Evolutionary conservation across 345 rosid genomes (phyloP).

Genomic region (Bruguiera sexangula): DNA sequence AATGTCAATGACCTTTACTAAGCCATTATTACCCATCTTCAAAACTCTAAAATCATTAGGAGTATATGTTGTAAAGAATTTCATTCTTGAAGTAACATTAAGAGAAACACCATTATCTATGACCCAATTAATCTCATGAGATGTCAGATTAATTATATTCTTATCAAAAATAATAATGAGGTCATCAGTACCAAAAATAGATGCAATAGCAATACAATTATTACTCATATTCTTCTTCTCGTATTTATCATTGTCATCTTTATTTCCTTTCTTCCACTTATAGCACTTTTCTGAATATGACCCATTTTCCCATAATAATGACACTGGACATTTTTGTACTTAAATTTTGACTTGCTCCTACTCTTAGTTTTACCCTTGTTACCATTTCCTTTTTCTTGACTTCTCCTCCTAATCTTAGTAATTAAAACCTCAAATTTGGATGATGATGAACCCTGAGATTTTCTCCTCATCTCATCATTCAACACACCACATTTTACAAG

Average conservation of each 20-base stretch:
- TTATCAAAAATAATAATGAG: not conserved
- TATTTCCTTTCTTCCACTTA: not conserved
- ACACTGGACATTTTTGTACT: not conserved
- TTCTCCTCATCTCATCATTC: not conserved
- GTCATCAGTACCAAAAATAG: not conserved
- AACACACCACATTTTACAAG: not conserved
- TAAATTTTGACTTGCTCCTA: not conserved
- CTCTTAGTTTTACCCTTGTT: not conserved
- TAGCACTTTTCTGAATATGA: not conserved
- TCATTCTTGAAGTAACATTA: not conserved
- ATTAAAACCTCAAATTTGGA: not conserved
- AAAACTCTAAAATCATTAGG: not conserved
- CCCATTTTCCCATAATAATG: not conserved
- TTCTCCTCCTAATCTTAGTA: not conserved
- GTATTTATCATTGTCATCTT: too few relatives aligned
- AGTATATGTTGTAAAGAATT: not conserved
- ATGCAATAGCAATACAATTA: not conserved
- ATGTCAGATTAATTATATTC: not conserved
- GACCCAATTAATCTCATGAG: not conserved
- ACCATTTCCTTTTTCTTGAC: not conserved
- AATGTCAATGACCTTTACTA: not conserved
- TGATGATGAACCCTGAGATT: not conserved
- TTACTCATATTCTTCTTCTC: not conserved
- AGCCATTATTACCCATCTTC: not conserved
- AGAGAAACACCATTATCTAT: not conserved